These are phyloP conservation scores for barrel medic (Medicago truncatula) DNA, from an alignment of 306 rosid species.

Conservation along the genomic window DNA sequence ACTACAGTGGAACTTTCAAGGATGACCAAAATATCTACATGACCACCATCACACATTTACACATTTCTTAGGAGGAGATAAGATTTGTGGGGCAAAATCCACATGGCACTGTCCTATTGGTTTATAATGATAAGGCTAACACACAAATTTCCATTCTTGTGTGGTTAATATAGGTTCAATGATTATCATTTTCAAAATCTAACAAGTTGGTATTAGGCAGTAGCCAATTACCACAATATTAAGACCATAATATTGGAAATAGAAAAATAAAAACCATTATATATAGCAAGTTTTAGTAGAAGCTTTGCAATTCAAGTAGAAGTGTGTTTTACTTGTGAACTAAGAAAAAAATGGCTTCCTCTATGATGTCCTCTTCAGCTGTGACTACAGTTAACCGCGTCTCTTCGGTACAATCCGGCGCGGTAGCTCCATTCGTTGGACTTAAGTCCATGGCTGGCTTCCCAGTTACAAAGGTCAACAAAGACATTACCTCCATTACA, in stretches of 20 bases:
- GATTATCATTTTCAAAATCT: constrained; percentile 22
- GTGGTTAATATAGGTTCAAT: constrained; percentile 46
- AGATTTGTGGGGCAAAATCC: constrained; percentile 44
- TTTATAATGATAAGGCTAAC: constrained; percentile 47
- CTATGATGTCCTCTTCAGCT: constrained; percentile 59
- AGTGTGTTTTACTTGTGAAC: constrained; percentile 4
- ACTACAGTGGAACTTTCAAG: neutral
- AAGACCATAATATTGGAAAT: constrained; percentile 1
- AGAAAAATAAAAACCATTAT: constrained; percentile 30
- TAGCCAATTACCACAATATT: neutral
- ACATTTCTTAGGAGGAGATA: constrained; percentile 45
- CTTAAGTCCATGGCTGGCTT: constrained; percentile 64
- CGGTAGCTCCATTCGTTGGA: constrained; percentile 74
- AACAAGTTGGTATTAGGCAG: neutral
- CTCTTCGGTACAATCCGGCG: constrained; percentile 55
- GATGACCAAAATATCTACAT: neutral
- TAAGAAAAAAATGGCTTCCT: constrained; percentile 61
- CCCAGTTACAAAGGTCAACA: constrained; percentile 62
- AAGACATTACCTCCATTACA: constrained; percentile 65
- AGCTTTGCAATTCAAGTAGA: constrained; percentile 12
- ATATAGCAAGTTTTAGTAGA: constrained; percentile 37
- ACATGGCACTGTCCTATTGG: constrained; percentile 54
- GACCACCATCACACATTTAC: constrained; percentile 52
- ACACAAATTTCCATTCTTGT: constrained; percentile 27
- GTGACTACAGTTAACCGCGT: constrained; percentile 54